phyloP scores from a whole-genome alignment of 495 filamentous ascomycete genomes.

The Tuber indicum region DNA sequence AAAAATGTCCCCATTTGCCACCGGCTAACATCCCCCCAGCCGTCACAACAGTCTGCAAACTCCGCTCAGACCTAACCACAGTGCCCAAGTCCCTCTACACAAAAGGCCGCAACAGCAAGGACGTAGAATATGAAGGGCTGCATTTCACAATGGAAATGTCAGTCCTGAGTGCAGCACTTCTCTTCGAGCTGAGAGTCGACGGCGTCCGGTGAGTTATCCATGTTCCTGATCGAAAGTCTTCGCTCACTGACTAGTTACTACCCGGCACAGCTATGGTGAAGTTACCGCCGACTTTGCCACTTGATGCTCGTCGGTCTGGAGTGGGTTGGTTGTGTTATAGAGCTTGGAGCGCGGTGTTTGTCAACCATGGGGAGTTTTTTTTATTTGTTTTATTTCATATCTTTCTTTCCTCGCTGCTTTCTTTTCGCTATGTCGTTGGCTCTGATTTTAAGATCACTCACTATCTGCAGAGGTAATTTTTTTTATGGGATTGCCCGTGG shows the following conservation, averaged over 20 bases:
- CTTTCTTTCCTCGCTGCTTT: not conserved
- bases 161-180: constrained; percentile 61
- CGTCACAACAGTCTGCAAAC: constrained; percentile 54
- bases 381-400: not conserved
- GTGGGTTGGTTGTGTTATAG: constrained; percentile 8
- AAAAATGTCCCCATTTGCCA: not conserved
- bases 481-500: not conserved
- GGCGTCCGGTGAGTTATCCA: constrained; percentile 53
- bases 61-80: constrained; percentile 65
- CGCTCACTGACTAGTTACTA: constrained; percentile 6
- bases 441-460: not conserved
- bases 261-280: constrained; percentile 29
- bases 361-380: not conserved
- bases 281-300: constrained; percentile 38
- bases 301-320: constrained; percentile 8
- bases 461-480: not conserved
- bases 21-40: constrained; percentile 15
- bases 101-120: constrained; percentile 60
- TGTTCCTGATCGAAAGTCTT: not conserved
- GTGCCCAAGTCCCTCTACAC: constrained; percentile 66
- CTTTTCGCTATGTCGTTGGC: not conserved
- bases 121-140: constrained; percentile 67
- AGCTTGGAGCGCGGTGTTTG: not conserved
- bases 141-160: constrained; percentile 74
- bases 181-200: constrained; percentile 69